phyloP scores from a whole-genome alignment of 1,284 basidiomycete genomes.

The Laetiporus sulphureus region DNA sequence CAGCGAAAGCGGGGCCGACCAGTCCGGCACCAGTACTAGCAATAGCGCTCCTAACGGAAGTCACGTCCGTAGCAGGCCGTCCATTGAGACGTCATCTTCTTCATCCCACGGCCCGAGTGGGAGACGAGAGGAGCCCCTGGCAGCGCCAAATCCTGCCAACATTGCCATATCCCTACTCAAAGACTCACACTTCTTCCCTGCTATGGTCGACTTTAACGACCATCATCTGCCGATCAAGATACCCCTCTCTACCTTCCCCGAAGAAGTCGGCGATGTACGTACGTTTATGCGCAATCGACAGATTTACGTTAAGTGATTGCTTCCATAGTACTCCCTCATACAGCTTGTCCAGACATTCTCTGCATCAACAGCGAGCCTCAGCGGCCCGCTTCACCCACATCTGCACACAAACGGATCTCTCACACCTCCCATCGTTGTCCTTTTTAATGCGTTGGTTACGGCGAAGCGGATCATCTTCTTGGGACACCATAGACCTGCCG shows the following conservation, averaged over 20 bases:
- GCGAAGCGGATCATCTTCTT: constrained; percentile 93
- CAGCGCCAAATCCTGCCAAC: constrained; percentile 14
- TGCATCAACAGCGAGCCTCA: constrained; percentile 51
- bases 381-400: constrained; percentile 83
- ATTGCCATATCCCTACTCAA: constrained; percentile 43
- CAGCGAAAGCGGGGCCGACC: constrained; percentile 49
- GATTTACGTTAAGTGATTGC: not conserved
- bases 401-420: constrained; percentile 87
- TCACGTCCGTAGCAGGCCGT: constrained; percentile 45
- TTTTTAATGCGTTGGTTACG: constrained; percentile 93
- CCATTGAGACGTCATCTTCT: constrained; percentile 65
- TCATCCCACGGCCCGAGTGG: constrained; percentile 43
- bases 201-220: constrained; percentile 73
- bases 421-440: constrained; percentile 89
- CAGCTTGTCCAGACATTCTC: constrained; percentile 88
- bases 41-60: constrained; percentile 14
- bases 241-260: constrained; percentile 79
- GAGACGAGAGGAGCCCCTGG: constrained; percentile 16
- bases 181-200: constrained; percentile 93
- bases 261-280: constrained; percentile 93
- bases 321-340: constrained; percentile 81
- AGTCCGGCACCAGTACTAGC: constrained; percentile 18
- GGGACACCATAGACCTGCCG: constrained; percentile 81
- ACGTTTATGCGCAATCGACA: constrained; percentile 11
- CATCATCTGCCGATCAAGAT: constrained; percentile 82